A percentile compares a stretch with the other conserved stretches of the same genome.
Evolutionary conservation across 1,284 basidiomycete species (phyloP).

Genomic region (Fomitopsis pinicola): DNA sequence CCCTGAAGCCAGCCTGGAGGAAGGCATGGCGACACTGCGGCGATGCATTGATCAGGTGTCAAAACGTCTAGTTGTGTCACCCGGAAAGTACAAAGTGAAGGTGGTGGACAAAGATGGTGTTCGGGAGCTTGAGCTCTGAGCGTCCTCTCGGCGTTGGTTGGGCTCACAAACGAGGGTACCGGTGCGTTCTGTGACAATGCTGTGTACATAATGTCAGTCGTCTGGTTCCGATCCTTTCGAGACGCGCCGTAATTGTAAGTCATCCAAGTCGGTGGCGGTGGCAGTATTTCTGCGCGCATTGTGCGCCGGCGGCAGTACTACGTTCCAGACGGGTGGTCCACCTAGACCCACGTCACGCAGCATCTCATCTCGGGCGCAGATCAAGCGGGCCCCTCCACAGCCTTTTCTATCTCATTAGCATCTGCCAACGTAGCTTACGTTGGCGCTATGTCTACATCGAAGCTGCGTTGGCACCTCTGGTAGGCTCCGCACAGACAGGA

Average conservation of each 20-base stretch:
- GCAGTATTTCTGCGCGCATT: not conserved
- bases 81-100: constrained; percentile 84
- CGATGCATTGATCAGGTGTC: constrained; percentile 89
- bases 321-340: not conserved
- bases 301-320: not conserved
- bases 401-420: not conserved
- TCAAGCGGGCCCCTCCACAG: not conserved
- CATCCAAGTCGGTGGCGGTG: not conserved
- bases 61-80: constrained; percentile 81
- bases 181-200: not conserved
- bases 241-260: not conserved
- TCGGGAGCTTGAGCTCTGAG: constrained; percentile 68
- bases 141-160: not conserved
- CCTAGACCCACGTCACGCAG: not conserved
- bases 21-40: constrained; percentile 80
- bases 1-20: constrained; percentile 78
- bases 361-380: not conserved
- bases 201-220: not conserved
- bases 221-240: not conserved
- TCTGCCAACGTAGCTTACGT: not conserved
- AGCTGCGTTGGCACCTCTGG: not conserved
- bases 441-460: not conserved
- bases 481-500: not conserved
- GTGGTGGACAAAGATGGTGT: constrained; percentile 90
- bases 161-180: not conserved